These are phyloP conservation scores for Porcisia deanei DNA, from an alignment of 208 protist genomes.

Conservation along the genomic window DNA sequence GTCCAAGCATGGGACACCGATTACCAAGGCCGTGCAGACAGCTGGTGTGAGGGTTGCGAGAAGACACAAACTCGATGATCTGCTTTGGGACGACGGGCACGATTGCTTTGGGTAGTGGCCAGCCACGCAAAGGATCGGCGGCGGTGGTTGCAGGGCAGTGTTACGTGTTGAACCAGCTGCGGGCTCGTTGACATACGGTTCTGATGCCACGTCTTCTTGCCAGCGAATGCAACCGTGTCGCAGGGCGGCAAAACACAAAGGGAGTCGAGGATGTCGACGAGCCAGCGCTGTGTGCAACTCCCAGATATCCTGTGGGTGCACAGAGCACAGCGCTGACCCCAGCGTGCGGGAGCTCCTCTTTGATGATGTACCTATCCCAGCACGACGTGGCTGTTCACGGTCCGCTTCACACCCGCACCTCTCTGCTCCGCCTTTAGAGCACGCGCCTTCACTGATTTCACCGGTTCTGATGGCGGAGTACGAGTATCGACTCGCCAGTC, in stretches of 20 bases:
- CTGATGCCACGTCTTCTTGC: not conserved
- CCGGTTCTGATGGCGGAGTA: not conserved
- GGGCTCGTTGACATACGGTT: not conserved
- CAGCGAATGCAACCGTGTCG: conserved; percentile 17
- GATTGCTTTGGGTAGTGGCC: conserved; percentile 9
- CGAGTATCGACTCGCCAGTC: not conserved
- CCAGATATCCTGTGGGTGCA: conserved; percentile 23
- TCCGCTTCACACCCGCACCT: not conserved
- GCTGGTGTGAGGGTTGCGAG: conserved; percentile 12
- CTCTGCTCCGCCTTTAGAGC: not conserved
- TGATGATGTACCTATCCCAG: not conserved
- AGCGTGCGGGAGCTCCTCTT: not conserved
- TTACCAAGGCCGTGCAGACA: conserved; percentile 22
- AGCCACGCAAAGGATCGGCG: conserved; percentile 10
- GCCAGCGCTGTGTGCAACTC: conserved; percentile 11
- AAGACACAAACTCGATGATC: not conserved
- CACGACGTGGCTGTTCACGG: not conserved
- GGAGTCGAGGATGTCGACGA: conserved; percentile 19
- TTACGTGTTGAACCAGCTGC: not conserved
- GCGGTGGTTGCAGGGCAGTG: not conserved
- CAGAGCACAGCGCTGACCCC: not conserved
- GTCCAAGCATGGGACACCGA: conserved; percentile 28
- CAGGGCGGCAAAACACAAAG: conserved; percentile 22
- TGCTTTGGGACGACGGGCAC: not conserved
- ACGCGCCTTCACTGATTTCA: not conserved